Percentiles rank a stretch among this genome's conserved stretches.
Evolutionary conservation across 768 basidiomycete species (phyloP).

Genomic region (Boletus coccyginus): DNA sequence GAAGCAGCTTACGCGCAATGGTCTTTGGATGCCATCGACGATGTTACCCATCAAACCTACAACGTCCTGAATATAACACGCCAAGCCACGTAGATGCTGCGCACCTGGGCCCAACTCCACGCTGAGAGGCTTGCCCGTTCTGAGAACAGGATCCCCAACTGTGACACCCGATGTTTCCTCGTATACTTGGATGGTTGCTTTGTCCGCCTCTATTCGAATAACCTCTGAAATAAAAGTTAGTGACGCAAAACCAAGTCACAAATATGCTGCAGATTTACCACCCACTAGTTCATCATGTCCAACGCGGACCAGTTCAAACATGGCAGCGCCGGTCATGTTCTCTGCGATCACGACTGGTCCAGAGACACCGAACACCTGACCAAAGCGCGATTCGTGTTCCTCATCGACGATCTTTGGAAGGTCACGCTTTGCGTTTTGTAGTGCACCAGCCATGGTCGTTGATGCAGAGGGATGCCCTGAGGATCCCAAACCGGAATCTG

Average conservation of each 20-base stretch:
- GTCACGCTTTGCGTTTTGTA: conserved; percentile 85
- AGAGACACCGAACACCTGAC: conserved; percentile 91
- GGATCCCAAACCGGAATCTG: conserved; percentile 28
- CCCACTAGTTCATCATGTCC: conserved; percentile 98
- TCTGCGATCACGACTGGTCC: conserved; percentile 96
- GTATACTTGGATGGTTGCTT: conserved; percentile 98
- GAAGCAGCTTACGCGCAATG: conserved; percentile 63
- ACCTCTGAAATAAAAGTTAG: conserved; percentile 68
- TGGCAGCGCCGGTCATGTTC: conserved; percentile 94
- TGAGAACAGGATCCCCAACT: conserved; percentile 95
- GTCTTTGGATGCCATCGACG: conserved; percentile 95
- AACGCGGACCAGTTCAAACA: conserved; percentile 98
- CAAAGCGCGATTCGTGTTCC: conserved; percentile 82
- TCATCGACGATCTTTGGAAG: conserved; percentile 89
- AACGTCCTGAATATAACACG: not conserved
- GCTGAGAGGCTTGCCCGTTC: conserved; percentile 96
- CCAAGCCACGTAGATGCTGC: conserved; percentile 16
- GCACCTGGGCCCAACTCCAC: conserved; percentile 96
- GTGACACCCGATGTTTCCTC: conserved; percentile 99
- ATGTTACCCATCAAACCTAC: conserved; percentile 98
- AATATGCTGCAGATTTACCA: conserved; percentile 49
- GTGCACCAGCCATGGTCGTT: conserved; percentile 81
- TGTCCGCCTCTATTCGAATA: conserved; percentile 96
- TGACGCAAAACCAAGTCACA: not conserved
- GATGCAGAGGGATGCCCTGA: not conserved